Evolutionary conservation across 2,329 filamentous ascomycete genomes (phyloP).

Genomic region (Corinectria fuckeliana): DNA sequence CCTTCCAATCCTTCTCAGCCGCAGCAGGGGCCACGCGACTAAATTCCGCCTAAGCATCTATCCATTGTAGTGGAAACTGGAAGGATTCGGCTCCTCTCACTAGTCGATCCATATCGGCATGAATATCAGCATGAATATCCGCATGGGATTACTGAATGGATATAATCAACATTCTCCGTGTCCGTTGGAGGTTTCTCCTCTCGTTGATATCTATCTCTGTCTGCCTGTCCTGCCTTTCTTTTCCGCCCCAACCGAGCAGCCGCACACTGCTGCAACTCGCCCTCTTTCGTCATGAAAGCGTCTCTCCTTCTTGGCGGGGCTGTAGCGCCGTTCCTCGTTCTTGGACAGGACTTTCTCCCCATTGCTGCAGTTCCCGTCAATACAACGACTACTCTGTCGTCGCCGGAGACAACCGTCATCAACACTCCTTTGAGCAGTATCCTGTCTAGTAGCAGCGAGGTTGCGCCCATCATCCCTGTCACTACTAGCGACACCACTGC

Average conservation of each 20-base stretch:
- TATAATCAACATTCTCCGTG: not conserved
- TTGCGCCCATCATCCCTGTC: not conserved
- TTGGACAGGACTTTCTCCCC: not conserved
- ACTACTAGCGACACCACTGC: not conserved
- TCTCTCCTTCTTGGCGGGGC: constrained; percentile 4
- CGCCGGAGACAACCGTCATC: not conserved
- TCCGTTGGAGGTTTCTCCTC: not conserved
- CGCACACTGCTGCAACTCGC: not conserved
- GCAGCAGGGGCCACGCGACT: not conserved
- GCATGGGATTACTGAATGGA: not conserved
- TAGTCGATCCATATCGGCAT: not conserved
- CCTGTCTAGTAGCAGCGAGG: not conserved
- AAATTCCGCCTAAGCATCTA: not conserved
- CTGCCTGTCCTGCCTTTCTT: not conserved
- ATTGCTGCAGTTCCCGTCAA: not conserved
- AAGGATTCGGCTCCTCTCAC: not conserved
- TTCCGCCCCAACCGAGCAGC: not conserved
- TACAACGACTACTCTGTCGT: not conserved
- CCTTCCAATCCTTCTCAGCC: not conserved
- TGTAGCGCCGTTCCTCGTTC: constrained; percentile 1
- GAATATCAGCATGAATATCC: not conserved
- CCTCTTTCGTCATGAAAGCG: not conserved
- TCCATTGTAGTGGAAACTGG: too few relatives aligned
- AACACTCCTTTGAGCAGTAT: not conserved
- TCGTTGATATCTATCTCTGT: not conserved